Evolutionary conservation across 352 stramenopile species (phyloP).

Genomic region (Phytopythium ostracodes): DNA sequence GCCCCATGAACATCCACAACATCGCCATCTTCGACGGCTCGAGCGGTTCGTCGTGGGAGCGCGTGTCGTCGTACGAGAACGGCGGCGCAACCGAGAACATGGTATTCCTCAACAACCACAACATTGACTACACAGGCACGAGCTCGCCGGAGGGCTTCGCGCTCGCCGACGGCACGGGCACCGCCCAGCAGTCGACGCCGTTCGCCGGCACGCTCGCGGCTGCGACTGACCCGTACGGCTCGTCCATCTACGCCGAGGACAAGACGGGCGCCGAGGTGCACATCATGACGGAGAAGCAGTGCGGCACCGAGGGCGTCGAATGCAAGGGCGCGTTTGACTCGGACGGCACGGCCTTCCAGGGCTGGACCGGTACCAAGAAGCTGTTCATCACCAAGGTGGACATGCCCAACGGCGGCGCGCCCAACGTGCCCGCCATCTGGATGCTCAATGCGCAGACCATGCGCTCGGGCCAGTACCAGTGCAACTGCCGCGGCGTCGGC

Average conservation of each 20-base stretch:
- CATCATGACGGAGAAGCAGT: slow-evolving; percentile 66
- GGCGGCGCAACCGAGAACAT: slow-evolving; percentile 50
- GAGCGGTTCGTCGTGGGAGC: slow-evolving; percentile 41
- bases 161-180: slow-evolving; percentile 40
- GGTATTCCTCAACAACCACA: slow-evolving; percentile 84
- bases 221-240: slow-evolving; percentile 35
- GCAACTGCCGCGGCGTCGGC: slow-evolving; percentile 75
- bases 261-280: slow-evolving; percentile 70
- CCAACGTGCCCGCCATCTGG: slow-evolving; percentile 73
- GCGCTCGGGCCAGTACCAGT: slow-evolving; percentile 71
- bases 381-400: slow-evolving; percentile 70
- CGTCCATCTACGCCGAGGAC: slow-evolving; percentile 47
- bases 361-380: slow-evolving; percentile 75
- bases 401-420: slow-evolving; percentile 39
- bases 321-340: slow-evolving; percentile 71
- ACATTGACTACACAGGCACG: slow-evolving; percentile 62
- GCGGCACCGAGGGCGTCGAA: slow-evolving; percentile 31
- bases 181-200: slow-evolving; percentile 25
- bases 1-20: slow-evolving; percentile 62
- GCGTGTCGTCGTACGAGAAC: slow-evolving; percentile 66
- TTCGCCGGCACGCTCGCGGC: slow-evolving; percentile 54
- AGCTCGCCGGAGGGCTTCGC: slow-evolving; percentile 60
- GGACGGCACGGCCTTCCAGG: slow-evolving; percentile 56
- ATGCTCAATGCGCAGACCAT: slow-evolving; percentile 66
- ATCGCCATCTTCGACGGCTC: slow-evolving; percentile 67